phyloP scores from a whole-genome alignment of 352 stramenopile genomes.

The Halophytophthora polymorphica region DNA sequence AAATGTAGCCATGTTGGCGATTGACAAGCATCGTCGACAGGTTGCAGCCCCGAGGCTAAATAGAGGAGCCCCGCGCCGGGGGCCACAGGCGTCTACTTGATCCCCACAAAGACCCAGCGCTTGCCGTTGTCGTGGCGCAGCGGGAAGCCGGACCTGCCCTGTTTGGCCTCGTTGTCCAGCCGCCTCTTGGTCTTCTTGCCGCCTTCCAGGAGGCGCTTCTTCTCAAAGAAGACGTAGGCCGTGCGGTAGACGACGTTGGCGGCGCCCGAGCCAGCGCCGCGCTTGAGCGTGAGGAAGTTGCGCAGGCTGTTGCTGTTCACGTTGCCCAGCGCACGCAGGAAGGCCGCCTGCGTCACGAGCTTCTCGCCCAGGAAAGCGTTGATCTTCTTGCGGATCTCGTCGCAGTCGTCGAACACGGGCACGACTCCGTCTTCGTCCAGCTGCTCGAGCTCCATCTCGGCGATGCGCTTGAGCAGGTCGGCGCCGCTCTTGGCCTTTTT shows the following conservation, averaged over 20 bases:
- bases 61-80: too few species aligned
- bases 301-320: slow-evolving; percentile 51
- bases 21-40: too few species aligned
- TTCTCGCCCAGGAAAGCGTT: slow-evolving; percentile 35
- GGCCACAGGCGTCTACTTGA: too few species aligned
- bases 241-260: slow-evolving; percentile 47
- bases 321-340: slow-evolving; percentile 31
- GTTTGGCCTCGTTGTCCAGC: slow-evolving; percentile 26
- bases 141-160: slow-evolving; percentile 8
- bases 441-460: slow-evolving; percentile 27
- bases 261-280: slow-evolving; percentile 40
- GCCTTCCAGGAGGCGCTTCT: slow-evolving; percentile 39
- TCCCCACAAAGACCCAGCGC: slow-evolving; percentile 12
- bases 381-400: slow-evolving; percentile 52
- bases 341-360: slow-evolving; percentile 32
- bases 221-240: slow-evolving; percentile 60
- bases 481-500: slow-evolving; percentile 32
- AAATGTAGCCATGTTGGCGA: too few species aligned
- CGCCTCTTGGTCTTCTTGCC: slow-evolving; percentile 45
- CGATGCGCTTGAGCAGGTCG: slow-evolving; percentile 31
- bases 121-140: slow-evolving; percentile 21
- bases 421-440: slow-evolving; percentile 28
- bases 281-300: slow-evolving; percentile 39
- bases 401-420: slow-evolving; percentile 53
- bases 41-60: too few species aligned